Base-by-base conservation (phyloP, 495 filamentous ascomycete genomes). In the Aspergillus affinis region DNA sequence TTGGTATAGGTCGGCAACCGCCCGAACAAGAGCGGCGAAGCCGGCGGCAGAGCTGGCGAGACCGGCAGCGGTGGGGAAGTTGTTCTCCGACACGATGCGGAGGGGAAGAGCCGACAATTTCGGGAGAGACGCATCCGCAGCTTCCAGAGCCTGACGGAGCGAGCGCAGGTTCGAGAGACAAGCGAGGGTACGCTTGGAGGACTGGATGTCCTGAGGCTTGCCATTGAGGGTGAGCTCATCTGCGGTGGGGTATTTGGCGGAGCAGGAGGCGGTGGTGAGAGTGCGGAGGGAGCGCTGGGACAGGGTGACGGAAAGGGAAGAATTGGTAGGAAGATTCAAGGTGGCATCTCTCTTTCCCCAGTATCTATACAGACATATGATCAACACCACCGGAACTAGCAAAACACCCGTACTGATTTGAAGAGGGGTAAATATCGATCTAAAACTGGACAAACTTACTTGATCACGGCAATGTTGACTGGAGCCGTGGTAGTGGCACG, bases 391-490 rank as follows among this genome's bases (percentile, higher is more conserved):
- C 36, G 13, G 36, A 15, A 41, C 81, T 63, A 75, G 72, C 23
- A 59, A 30, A 36, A 51, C 15, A 15, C 17, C 23, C 20, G 26
- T 36, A 32, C 48, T 45, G 49, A 47, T 13, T 51, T 27, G 58
- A 41, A 66, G 61, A 48, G 52, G 45, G 48, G 54, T 47, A 44
- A 27, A 57, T 59, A 57, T 61, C 69, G 63, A 53, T 48, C 53
- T 63, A 62, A 48, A 58, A 56, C n/a, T 45, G 53, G 61, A 57
- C 53, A 47, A 46, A 68, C 81, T 57, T 80, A 94, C 91, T 99
- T 99, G 74, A 99, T 93, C 41, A 99, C 94, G 57, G 94, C 94
- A 69, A 99, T 99, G 80, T 99, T 99, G 65, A 99, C 94, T 17
- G 94, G 94, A 23, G 94, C 94, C 36, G 92, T 97, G 49, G 93